Evolutionary conservation across 2,329 filamentous ascomycete species (phyloP).

Genomic region (Penicillium paneum): DNA sequence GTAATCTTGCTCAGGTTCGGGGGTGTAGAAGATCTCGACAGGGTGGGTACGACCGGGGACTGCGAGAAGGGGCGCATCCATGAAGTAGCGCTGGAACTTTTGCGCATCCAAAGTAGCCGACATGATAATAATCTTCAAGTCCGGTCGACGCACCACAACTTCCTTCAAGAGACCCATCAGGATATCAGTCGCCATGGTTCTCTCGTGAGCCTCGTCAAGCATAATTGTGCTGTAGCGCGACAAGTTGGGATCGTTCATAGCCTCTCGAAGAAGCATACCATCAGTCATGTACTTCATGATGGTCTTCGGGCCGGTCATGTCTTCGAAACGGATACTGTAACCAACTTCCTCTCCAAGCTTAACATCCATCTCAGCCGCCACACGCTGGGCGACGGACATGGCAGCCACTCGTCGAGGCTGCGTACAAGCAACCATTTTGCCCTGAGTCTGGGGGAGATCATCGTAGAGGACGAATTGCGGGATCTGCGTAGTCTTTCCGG

Average conservation of each 20-base stretch:
- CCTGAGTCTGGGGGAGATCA: conserved; percentile 79
- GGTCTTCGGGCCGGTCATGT: conserved; percentile 82
- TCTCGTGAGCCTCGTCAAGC: conserved; percentile 96
- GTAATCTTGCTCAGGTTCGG: conserved; percentile 93
- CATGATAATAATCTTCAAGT: conserved; percentile 98
- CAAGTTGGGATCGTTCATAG: conserved; percentile 92
- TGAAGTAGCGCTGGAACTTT: conserved; percentile 98
- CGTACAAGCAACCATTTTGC: conserved; percentile 93
- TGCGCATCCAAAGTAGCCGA: conserved; percentile 95
- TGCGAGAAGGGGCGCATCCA: conserved; percentile 85
- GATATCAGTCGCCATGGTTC: conserved; percentile 94
- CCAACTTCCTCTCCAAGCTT: conserved; percentile 89
- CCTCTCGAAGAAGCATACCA: conserved; percentile 94
- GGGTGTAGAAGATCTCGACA: conserved; percentile 98
- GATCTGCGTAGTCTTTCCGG: conserved; percentile 98
- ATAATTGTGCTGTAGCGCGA: conserved; percentile 95
- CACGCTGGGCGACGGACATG: conserved; percentile 98
- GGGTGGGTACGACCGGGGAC: conserved; percentile 94
- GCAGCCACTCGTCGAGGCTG: conserved; percentile 96
- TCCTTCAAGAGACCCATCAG: conserved; percentile 96
- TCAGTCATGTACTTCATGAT: conserved; percentile 99
- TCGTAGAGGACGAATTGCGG: conserved; percentile 98
- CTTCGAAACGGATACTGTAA: conserved; percentile 98
- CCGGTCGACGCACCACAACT: conserved; percentile 73
- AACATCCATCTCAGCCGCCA: conserved; percentile 94